Evolutionary conservation across 2,329 filamentous ascomycete species (phyloP), one percentile per base, ranked within the genome.

Genomic region (Fusarium poae): DNA sequence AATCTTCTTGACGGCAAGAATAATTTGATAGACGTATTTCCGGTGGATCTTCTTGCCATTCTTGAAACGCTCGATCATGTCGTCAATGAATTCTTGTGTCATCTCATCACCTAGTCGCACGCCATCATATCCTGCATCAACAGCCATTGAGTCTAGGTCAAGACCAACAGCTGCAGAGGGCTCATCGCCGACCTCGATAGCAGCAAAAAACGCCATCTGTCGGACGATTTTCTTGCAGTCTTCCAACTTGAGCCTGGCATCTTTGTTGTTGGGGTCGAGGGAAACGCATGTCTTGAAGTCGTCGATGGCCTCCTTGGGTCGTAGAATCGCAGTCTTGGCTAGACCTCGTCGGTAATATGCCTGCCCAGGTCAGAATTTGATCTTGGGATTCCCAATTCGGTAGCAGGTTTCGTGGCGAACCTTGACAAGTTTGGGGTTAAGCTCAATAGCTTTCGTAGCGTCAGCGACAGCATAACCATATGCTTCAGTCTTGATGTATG

Each of bases 21-120:
- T 87, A 77, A 99, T 99, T 82, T 97, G 93, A 84, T 95, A 98
- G 70, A 95, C 96, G 77, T 97, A 99, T 86, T 98, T 99, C 82
- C 89, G 91, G 80, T 96, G 93, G 59, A 99, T 86, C 81, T 93
- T 95, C 86, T 99, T 98, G 77, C 96, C 96, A 51, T 88, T 91
- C 87, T 97, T 97, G 87, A 99, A 99, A 32, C 96, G 86, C 79
- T 96, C 88, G 58, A 93, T 95, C 95, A 98, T 97, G 82, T 99
- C 95, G 74, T 97, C 92, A 74, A 99, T 92, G 77, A 99, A 99
- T 75, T 97, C 95, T 72, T 95, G 88, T 2, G 95, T 97, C 94
- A 99, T 99, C 78, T 92, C 86, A 52, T 91, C 86, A 39, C 87
- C 91, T 54, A 99, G 82, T 58, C 85, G 86, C 23, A 89, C 91